phyloP scores from a whole-genome alignment of 768 basidiomycete species.

The Tylopilus rubrobrunneus region DNA sequence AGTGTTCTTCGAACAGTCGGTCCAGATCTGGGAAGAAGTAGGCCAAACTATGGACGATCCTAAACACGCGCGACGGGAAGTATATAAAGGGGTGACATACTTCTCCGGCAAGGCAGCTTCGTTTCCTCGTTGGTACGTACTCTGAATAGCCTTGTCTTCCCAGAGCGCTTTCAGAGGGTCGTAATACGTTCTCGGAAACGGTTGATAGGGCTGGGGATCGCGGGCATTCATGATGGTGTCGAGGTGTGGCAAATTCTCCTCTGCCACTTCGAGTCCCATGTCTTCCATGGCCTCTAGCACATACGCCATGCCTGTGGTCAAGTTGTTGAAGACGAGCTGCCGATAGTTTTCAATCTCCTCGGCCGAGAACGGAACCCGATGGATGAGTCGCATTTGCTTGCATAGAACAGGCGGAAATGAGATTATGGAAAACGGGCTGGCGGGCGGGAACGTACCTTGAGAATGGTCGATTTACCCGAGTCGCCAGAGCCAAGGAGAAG shows the following conservation, averaged over 20 bases:
- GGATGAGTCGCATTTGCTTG: constrained; percentile 97
- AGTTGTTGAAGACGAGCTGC: constrained; percentile 89
- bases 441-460: constrained; percentile 57
- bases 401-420: background rate
- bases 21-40: constrained; percentile 82
- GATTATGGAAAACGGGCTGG: background rate
- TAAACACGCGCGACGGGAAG: constrained; percentile 1
- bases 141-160: constrained; percentile 70
- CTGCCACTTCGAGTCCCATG: constrained; percentile 71
- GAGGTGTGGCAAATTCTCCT: constrained; percentile 55
- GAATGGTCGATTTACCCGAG: constrained; percentile 88
- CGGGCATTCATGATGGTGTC: constrained; percentile 61
- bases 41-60: constrained; percentile 40
- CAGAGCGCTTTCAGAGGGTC: constrained; percentile 70
- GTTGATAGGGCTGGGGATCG: constrained; percentile 76
- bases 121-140: constrained; percentile 78
- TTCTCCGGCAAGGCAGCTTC: constrained; percentile 92
- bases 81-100: constrained; percentile 36
- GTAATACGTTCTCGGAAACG: constrained; percentile 68
- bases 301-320: constrained; percentile 79
- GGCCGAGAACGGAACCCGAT: constrained; percentile 75
- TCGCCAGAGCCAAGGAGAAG: constrained; percentile 91
- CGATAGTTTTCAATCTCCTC: constrained; percentile 87
- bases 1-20: constrained; percentile 70
- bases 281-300: constrained; percentile 88